Base-by-base conservation (phyloP, 2,329 filamentous ascomycete genomes). In the Monosporascus sp. region DNA sequence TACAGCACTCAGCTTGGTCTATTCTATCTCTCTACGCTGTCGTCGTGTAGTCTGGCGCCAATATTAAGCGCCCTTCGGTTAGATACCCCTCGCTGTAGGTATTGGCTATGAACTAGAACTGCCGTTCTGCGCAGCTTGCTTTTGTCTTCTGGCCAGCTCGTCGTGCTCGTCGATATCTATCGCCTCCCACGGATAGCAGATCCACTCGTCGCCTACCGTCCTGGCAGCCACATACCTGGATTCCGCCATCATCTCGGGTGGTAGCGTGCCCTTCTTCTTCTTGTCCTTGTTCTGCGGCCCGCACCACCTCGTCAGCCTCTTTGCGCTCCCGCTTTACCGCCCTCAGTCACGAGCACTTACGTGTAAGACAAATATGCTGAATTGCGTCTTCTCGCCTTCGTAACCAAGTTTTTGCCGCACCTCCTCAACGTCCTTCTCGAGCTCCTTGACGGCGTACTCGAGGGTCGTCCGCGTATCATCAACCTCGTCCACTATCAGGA, bases 111-210 rank as follows among this genome's bases (percentile, higher is more conserved):
- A 48, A 50, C 53, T 56, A 11, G 60, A 56, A 19, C 59, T 60
- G 40, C 63, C 62, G 48, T 66, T 64, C 37, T 62, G 59, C 44
- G 69, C 68, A 26, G 60, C 61, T 62, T 76, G 71, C 63, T 77
- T 71, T 63, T 76, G 71, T 63, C 77, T 71, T 57, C 75, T 75
- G 19, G 91, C 88, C 54, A 86, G 70, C 55, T 76, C 73, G 73
- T 97, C 93, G 70, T 97, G 93, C 79, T 92, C 89, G 27, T 96
- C 91, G 67, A 97, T 97, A 69, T 97, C 89, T 37, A 75, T 87
- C 44, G 94, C 94, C 77, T 97, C 94, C 94, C 94, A 99, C 17
- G 94, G 94, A 75, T 99, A 99, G 80, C 91, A 95, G 70, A 97
- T 97, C 94, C 94, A 99, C 60, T 91, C 87, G 73, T 99, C 93